phyloP scores from a whole-genome alignment of 2,329 filamentous ascomycete species.

The Septoria petroselini region DNA sequence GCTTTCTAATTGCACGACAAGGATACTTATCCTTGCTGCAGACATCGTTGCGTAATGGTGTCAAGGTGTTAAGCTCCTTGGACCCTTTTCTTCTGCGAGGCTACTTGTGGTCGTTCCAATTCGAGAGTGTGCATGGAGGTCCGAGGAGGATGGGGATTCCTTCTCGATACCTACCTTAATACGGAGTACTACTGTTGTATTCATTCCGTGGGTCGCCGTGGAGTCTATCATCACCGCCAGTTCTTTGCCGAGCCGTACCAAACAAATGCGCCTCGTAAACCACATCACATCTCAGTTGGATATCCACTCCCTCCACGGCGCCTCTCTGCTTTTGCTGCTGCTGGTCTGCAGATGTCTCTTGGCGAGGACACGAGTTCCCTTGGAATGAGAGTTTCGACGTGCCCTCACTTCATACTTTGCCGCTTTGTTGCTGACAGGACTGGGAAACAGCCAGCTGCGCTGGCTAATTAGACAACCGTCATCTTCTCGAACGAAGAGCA shows the following conservation, averaged over 20 bases:
- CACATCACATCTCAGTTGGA: neutral
- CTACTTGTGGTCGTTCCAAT: conserved; percentile 7
- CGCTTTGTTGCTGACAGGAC: neutral
- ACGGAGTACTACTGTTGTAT: no score
- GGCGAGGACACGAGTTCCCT: neutral
- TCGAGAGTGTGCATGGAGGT: conserved; percentile 1
- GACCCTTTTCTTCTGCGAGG: no score
- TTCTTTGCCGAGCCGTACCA: no score
- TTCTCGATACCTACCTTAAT: no score
- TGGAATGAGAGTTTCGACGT: conserved; percentile 1
- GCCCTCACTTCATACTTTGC: conserved; percentile 7
- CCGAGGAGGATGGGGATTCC: neutral
- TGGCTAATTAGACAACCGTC: no score
- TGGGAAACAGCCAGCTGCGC: neutral
- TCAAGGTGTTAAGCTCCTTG: neutral
- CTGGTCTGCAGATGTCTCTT: conserved; percentile 3
- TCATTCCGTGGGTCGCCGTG: conserved; percentile 1
- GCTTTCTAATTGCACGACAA: neutral
- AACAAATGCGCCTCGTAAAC: no score
- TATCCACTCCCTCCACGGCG: neutral
- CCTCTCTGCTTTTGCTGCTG: conserved; percentile 6
- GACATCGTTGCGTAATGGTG: no score
- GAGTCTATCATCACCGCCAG: no score
- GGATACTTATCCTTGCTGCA: conserved; percentile 2
- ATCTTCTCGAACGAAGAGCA: neutral